Conservation (phyloP, 192 early-diverging fungal species). For the Backusella tuberculispora region DNA sequence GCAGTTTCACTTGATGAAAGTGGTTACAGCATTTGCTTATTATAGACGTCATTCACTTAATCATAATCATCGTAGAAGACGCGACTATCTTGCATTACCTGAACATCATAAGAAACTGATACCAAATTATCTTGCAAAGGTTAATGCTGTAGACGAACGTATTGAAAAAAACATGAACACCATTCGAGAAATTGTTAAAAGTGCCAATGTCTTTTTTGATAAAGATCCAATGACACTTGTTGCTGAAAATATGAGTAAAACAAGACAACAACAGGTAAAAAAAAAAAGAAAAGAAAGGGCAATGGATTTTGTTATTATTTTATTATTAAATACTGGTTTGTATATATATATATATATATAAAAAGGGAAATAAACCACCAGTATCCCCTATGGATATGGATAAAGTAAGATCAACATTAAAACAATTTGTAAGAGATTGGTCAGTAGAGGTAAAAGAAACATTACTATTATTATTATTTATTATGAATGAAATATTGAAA, state of each 20-base stretch:
- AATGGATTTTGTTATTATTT: not conserved
- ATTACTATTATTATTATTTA: no score
- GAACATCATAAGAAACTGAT: constrained; percentile 65
- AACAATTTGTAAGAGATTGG: constrained; percentile 98
- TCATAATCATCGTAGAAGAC: constrained; percentile 63
- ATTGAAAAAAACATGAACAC: constrained; percentile 64
- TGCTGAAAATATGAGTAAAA: constrained; percentile 32
- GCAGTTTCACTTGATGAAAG: constrained; percentile 53
- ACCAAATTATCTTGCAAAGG: constrained; percentile 63
- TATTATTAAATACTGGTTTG: not conserved
- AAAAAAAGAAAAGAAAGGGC: constrained; percentile 23
- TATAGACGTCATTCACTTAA: constrained; percentile 66
- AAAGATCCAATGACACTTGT: constrained; percentile 40
- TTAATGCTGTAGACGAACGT: constrained; percentile 61
- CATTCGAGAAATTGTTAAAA: constrained; percentile 56
- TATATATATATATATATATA: not conserved
- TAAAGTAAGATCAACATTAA: constrained; percentile 85
- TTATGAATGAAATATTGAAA: no score
- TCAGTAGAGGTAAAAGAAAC: constrained; percentile 47
- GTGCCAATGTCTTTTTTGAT: constrained; percentile 48
- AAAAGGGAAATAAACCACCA: constrained; percentile 29
- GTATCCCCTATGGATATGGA: constrained; percentile 82
- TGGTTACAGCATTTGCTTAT: constrained; percentile 60
- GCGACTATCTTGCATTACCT: constrained; percentile 60
- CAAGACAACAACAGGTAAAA: constrained; percentile 29